Conservation (phyloP, 2,329 filamentous ascomycete species). For the Aspergillus viridinutans region DNA sequence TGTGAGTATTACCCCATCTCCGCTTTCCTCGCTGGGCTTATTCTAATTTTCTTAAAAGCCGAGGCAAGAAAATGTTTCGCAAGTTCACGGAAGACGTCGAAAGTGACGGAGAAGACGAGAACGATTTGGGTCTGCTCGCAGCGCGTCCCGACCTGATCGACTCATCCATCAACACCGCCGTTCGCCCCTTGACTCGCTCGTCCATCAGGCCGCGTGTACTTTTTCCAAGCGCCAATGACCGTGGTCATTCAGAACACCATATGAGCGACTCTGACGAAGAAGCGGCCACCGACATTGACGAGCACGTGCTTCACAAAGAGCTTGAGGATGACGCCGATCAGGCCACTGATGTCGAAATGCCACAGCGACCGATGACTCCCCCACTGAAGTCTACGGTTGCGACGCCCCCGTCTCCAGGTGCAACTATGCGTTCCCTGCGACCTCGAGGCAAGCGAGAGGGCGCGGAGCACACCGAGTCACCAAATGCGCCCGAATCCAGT, state of each 20-base stretch:
- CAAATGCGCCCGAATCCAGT: conserved; percentile 19
- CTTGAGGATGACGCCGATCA: conserved; percentile 13
- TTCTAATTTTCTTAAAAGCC: conserved; percentile 42
- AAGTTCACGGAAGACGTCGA: conserved; percentile 46
- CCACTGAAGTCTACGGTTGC: conserved; percentile 13
- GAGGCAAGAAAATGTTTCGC: conserved; percentile 59
- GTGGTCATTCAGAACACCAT: conserved; percentile 34
- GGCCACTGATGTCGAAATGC: conserved; percentile 10
- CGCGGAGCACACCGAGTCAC: conserved; percentile 20
- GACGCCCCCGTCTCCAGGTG: conserved; percentile 30
- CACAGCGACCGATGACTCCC: conserved; percentile 21
- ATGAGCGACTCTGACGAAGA: conserved; percentile 47
- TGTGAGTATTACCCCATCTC: conserved; percentile 47
- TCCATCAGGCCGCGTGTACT: conserved; percentile 58
- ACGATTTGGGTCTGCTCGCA: conserved; percentile 40
- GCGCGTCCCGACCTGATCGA: conserved; percentile 37
- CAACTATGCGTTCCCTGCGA: conserved; percentile 31
- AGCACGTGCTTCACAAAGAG: conserved; percentile 19
- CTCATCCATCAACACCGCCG: conserved; percentile 20
- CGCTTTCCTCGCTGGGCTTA: conserved; percentile 1
- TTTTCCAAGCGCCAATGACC: conserved; percentile 48
- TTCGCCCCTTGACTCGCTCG: conserved; percentile 53
- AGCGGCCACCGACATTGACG: conserved; percentile 53
- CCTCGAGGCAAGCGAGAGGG: conserved; percentile 25
- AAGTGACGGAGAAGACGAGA: conserved; percentile 39